phyloP scores from a whole-genome alignment of 1,139 yeast genomes.

The Yamadazyma membranifaciens region DNA sequence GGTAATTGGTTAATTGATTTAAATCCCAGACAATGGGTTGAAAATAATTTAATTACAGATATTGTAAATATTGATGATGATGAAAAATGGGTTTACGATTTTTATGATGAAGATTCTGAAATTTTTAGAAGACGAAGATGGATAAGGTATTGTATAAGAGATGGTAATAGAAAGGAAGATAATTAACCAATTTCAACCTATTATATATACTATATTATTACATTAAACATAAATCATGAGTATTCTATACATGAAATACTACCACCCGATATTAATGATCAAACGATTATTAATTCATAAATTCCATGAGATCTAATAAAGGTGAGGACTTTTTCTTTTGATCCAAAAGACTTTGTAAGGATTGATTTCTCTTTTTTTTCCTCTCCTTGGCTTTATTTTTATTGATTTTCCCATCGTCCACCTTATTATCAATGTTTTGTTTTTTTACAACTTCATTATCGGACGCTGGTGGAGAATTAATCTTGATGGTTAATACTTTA shows the following conservation, averaged over 20 bases:
- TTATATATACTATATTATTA: not conserved
- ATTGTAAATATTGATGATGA: slow-evolving; percentile 60
- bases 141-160: slow-evolving; percentile 31
- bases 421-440: not conserved
- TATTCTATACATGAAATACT: too few species aligned
- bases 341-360: slow-evolving; percentile 37
- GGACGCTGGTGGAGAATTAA: not conserved
- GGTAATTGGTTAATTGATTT: slow-evolving; percentile 60
- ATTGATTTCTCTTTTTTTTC: slow-evolving; percentile 31
- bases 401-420: not conserved
- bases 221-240: not conserved
- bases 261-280: too few species aligned
- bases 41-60: slow-evolving; percentile 45
- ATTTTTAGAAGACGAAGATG: slow-evolving; percentile 54
- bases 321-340: slow-evolving; percentile 42
- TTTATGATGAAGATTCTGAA: slow-evolving; percentile 19
- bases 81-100: slow-evolving; percentile 79
- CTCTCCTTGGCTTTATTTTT: slow-evolving; percentile 22
- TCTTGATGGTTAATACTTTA: not conserved
- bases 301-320: slow-evolving; percentile 48
- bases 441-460: not conserved
- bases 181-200: not conserved
- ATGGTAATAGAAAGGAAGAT: slow-evolving; percentile 4
- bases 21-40: slow-evolving; percentile 59
- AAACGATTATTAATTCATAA: slow-evolving; percentile 18